Percentiles rank a stretch among this genome's conserved stretches.
phyloP scores from a whole-genome alignment of 2,329 filamentous ascomycete species.

The Arthrocladium fulminans region DNA sequence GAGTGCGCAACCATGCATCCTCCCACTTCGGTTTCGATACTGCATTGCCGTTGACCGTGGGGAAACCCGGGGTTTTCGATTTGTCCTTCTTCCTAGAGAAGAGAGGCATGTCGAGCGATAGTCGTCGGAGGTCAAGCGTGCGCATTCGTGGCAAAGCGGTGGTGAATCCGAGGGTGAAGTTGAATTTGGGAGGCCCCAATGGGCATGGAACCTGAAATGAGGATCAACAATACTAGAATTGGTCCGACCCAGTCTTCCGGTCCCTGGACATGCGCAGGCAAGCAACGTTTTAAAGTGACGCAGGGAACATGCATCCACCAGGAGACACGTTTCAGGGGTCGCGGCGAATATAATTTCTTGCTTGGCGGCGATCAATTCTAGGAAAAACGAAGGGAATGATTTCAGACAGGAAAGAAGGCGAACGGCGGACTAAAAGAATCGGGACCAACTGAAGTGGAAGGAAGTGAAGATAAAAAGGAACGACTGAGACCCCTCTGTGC shows the following conservation, averaged over 20 bases:
- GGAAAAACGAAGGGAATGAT: background rate
- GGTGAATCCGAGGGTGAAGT: background rate
- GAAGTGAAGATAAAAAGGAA: conserved; percentile 1
- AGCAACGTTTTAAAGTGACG: background rate
- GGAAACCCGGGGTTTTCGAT: conserved; percentile 52
- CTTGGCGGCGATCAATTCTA: background rate
- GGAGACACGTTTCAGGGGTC: conserved; percentile 8
- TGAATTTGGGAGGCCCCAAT: background rate
- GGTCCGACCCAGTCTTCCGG: background rate
- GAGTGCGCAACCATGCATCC: conserved; percentile 74
- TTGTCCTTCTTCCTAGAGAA: conserved; percentile 60
- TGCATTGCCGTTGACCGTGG: conserved; percentile 42
- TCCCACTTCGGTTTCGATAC: conserved; percentile 71
- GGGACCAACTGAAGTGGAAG: background rate
- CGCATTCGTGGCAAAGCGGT: conserved; percentile 1
- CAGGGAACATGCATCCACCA: conserved; percentile 9
- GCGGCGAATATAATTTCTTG: conserved; percentile 2
- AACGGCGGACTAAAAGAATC: background rate
- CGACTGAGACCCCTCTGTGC: background rate
- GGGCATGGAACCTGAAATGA: background rate
- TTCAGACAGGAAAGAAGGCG: background rate
- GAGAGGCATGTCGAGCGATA: conserved; percentile 41
- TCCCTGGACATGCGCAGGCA: background rate
- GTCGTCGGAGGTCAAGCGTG: conserved; percentile 5
- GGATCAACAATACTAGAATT: background rate